Conservation (phyloP, 2,329 filamentous ascomycete genomes). For the Aspergillus sp. region DNA sequence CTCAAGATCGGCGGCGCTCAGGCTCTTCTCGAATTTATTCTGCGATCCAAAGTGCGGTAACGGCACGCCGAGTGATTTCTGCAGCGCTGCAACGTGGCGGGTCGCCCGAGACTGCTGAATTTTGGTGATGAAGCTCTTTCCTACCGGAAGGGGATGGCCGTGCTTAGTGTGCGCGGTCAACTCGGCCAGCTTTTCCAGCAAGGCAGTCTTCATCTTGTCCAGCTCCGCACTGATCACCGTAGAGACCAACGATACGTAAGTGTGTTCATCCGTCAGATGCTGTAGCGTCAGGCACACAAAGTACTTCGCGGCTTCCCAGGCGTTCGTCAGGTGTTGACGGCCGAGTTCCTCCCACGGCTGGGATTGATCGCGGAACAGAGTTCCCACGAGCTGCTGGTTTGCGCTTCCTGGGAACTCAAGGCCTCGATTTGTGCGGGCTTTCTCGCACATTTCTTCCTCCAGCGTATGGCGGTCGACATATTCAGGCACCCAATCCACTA, state of each 20-base stretch:
- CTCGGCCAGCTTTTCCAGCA: slow-evolving; percentile 23
- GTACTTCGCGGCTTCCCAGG: slow-evolving; percentile 19
- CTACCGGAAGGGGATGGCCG: slow-evolving; percentile 23
- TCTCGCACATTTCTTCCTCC: slow-evolving; percentile 21
- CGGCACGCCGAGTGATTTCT: neutral
- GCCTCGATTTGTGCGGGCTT: slow-evolving; percentile 26
- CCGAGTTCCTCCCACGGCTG: slow-evolving; percentile 33
- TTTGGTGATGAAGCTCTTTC: slow-evolving; percentile 10
- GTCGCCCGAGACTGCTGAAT: slow-evolving; percentile 8
- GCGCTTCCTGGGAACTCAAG: slow-evolving; percentile 34
- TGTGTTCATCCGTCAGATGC: slow-evolving; percentile 22
- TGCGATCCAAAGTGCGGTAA: neutral
- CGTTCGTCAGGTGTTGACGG: slow-evolving; percentile 18
- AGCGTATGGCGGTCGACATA: slow-evolving; percentile 3
- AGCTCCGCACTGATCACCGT: slow-evolving; percentile 21
- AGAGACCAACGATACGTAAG: slow-evolving; percentile 15
- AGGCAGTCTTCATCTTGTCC: slow-evolving; percentile 13
- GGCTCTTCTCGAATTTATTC: neutral
- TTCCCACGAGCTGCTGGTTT: slow-evolving; percentile 31
- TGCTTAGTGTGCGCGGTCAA: slow-evolving; percentile 19
- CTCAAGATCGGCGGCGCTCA: neutral
- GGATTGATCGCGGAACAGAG: slow-evolving; percentile 33
- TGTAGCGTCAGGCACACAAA: slow-evolving; percentile 24
- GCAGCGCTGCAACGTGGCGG: slow-evolving; percentile 8
- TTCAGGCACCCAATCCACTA: slow-evolving; percentile 11